Evolutionary conservation across 1,284 basidiomycete species (phyloP).

Genomic region (Cryptococcus wingfieldii): DNA sequence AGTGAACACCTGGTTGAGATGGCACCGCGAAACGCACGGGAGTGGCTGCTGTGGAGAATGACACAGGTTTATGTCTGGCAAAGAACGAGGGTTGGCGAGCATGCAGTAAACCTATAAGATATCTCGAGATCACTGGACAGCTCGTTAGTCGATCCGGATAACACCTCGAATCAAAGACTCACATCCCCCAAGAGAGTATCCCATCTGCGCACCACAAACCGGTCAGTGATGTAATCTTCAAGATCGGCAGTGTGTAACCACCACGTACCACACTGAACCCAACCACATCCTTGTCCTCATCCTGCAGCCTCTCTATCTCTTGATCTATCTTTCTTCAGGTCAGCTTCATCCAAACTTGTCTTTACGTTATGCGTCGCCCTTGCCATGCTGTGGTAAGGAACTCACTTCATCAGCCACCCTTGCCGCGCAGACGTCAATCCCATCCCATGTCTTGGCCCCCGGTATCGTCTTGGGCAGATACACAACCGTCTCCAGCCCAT

Average conservation of each 20-base stretch:
- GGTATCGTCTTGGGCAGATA: slow-evolving; percentile 26
- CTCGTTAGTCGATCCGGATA: background rate
- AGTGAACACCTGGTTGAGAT: background rate
- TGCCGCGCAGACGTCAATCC: slow-evolving; percentile 45
- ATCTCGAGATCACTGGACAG: slow-evolving; percentile 39
- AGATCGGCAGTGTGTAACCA: background rate
- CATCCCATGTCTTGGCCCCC: slow-evolving; percentile 46
- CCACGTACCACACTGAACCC: slow-evolving; percentile 39
- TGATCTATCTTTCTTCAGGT: slow-evolving; percentile 25
- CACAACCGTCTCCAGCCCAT: slow-evolving; percentile 18
- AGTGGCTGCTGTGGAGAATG: slow-evolving; percentile 46
- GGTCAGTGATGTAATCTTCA: background rate
- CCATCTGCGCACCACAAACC: slow-evolving; percentile 24
- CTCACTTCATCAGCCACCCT: slow-evolving; percentile 37
- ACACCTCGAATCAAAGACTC: slow-evolving; percentile 10
- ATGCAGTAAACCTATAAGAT: slow-evolving; percentile 42
- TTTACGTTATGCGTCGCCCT: background rate
- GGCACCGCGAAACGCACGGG: slow-evolving; percentile 22
- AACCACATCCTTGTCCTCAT: slow-evolving; percentile 26
- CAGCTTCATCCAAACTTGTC: background rate
- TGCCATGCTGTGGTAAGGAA: background rate
- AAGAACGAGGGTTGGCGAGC: slow-evolving; percentile 41
- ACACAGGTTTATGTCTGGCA: slow-evolving; percentile 27
- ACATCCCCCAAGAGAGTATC: slow-evolving; percentile 47
- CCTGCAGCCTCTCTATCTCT: slow-evolving; percentile 35